Evolutionary conservation across 2,329 filamentous ascomycete species (phyloP).

Genomic region (Cytospora chrysosperma): DNA sequence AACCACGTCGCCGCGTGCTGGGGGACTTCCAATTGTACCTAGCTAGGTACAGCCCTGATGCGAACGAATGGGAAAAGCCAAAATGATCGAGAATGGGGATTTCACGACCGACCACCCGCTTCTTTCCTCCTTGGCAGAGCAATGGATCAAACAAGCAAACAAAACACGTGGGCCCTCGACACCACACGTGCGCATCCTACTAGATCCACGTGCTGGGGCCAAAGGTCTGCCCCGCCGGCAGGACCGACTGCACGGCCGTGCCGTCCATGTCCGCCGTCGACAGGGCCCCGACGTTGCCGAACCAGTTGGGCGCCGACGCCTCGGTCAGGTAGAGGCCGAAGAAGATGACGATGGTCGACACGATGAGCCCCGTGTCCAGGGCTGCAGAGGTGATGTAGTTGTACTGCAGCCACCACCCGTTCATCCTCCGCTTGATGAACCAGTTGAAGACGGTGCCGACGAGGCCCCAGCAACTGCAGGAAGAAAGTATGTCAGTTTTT

Average conservation of each 20-base stretch:
- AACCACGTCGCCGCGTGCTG: no score
- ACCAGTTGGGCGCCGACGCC: conserved; percentile 58
- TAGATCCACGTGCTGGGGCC: conserved; percentile 51
- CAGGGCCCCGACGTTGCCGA: conserved; percentile 53
- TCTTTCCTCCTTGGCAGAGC: not conserved
- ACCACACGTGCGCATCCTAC: not conserved
- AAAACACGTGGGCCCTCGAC: not conserved
- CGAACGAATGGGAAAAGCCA: not conserved
- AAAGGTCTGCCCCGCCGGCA: conserved; percentile 48
- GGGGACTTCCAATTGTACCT: no score
- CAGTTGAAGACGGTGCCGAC: conserved; percentile 70
- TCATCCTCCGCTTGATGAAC: conserved; percentile 62
- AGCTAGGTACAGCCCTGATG: no score
- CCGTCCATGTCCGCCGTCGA: conserved; percentile 47
- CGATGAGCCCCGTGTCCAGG: conserved; percentile 65
- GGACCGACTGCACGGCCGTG: conserved; percentile 42
- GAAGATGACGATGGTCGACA: conserved; percentile 69
- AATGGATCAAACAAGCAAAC: not conserved
- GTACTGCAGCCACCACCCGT: conserved; percentile 73
- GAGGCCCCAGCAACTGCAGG: conserved; percentile 57
- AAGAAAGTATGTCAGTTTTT: conserved; percentile 1
- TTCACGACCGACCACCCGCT: not conserved
- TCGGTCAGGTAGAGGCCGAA: conserved; percentile 63
- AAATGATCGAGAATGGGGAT: not conserved
- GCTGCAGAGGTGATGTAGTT: conserved; percentile 75